A percentile compares a stretch with the other conserved stretches of the same genome.
phyloP scores from a whole-genome alignment of 306 rosid species.

The Prunus mume region DNA sequence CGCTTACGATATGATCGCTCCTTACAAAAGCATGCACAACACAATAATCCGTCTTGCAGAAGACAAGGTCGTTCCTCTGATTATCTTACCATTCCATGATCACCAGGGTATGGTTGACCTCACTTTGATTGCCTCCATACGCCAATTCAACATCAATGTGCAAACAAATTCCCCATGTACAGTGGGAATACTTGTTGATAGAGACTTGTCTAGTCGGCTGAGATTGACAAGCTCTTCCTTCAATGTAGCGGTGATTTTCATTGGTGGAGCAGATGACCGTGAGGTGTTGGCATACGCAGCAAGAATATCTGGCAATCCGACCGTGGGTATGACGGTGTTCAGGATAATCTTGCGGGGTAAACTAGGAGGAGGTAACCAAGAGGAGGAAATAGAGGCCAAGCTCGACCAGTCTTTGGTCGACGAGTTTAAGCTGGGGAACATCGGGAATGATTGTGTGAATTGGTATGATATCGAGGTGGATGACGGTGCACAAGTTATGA shows the following conservation, averaged over 20 bases:
- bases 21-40: conserved; percentile 60
- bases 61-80: conserved; percentile 44
- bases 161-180: conserved; percentile 77
- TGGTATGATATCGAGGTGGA: conserved; percentile 35
- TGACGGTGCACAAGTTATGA: conserved; percentile 25
- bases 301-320: conserved; percentile 35
- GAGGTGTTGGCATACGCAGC: conserved; percentile 60
- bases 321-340: not conserved
- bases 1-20: conserved; percentile 42
- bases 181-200: conserved; percentile 62
- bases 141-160: conserved; percentile 51
- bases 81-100: conserved; percentile 57
- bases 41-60: conserved; percentile 32
- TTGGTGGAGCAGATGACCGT: conserved; percentile 75
- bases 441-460: not conserved
- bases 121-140: conserved; percentile 35
- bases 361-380: not conserved
- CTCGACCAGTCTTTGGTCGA: conserved; percentile 40
- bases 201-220: conserved; percentile 38
- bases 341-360: not conserved
- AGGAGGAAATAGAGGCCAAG: conserved; percentile 7
- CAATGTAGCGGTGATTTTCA: conserved; percentile 52
- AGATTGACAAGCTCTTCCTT: conserved; percentile 15
- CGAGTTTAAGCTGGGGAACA: conserved; percentile 41
- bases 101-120: conserved; percentile 34